Conservation (phyloP, 2,329 filamentous ascomycete species). For the Bimuria novae-zelandiae region DNA sequence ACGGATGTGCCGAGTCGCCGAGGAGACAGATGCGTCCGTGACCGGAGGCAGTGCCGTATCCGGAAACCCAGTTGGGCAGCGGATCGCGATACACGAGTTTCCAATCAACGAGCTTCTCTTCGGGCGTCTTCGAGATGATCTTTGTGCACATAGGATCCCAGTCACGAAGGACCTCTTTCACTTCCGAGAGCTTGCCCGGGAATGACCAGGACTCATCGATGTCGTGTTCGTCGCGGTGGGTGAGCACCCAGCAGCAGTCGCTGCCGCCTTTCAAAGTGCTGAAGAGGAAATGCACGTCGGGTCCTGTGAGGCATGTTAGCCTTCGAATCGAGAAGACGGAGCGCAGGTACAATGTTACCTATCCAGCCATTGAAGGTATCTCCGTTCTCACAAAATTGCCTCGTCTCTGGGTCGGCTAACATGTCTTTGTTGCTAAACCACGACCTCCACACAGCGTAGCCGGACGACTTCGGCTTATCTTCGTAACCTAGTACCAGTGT, state of each 20-base stretch:
- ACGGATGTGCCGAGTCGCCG: slow-evolving; percentile 60
- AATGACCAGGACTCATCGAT: slow-evolving; percentile 45
- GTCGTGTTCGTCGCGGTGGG: slow-evolving; percentile 41
- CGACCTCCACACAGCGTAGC: slow-evolving; percentile 59
- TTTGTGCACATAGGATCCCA: slow-evolving; percentile 42
- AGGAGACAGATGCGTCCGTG: slow-evolving; percentile 54
- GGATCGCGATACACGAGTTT: slow-evolving; percentile 61
- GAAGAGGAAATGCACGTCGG: slow-evolving; percentile 47
- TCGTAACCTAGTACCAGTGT: slow-evolving; percentile 58
- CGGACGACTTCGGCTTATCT: slow-evolving; percentile 58
- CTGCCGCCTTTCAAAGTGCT: slow-evolving; percentile 42
- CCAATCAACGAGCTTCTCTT: slow-evolving; percentile 54
- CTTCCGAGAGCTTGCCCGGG: slow-evolving; percentile 40
- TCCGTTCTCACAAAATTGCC: slow-evolving; percentile 45
- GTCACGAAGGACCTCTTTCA: slow-evolving; percentile 37
- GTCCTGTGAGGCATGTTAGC: slow-evolving; percentile 22
- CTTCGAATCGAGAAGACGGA: neutral
- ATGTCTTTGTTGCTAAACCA: slow-evolving; percentile 49
- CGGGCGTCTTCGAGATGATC: slow-evolving; percentile 44
- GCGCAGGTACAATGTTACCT: slow-evolving; percentile 17
- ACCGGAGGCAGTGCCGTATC: slow-evolving; percentile 46
- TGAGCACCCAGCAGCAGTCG: slow-evolving; percentile 46
- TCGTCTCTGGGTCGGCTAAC: slow-evolving; percentile 44
- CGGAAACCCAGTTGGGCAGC: slow-evolving; percentile 57
- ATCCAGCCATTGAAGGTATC: slow-evolving; percentile 48